Conservation (phyloP, 139 green algal genomes). For the Chlorokybus atmophyticus region DNA sequence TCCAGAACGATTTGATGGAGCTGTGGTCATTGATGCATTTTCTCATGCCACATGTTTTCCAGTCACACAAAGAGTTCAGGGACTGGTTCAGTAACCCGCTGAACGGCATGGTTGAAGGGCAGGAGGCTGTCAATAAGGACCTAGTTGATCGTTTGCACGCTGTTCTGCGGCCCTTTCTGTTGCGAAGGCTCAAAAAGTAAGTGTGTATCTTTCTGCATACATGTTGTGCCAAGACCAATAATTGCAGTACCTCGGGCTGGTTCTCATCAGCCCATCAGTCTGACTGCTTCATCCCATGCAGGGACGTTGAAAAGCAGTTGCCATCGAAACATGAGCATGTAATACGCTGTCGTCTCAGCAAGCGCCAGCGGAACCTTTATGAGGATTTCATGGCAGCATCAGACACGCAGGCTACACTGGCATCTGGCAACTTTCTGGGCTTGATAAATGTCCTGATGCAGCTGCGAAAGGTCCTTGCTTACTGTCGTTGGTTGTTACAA, state of each 20-base stretch:
- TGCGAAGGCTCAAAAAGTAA: constrained; percentile 67
- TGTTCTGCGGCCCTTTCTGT: constrained; percentile 88
- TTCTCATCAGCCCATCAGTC: too few relatives aligned
- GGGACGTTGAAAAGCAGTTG: constrained; percentile 89
- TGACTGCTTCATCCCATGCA: too few relatives aligned
- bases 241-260: too few relatives aligned
- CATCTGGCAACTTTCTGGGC: constrained; percentile 74
- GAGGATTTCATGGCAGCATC: constrained; percentile 87
- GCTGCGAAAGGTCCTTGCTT: constrained; percentile 89
- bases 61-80: constrained; percentile 64
- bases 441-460: constrained; percentile 98
- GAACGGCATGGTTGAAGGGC: constrained; percentile 72
- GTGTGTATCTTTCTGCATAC: too few relatives aligned
- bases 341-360: constrained; percentile 57
- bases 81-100: constrained; percentile 88
- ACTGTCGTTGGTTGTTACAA: too few relatives aligned
- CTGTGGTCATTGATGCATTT: constrained; percentile 97
- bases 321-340: constrained; percentile 92
- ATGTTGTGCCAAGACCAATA: too few relatives aligned
- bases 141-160: constrained; percentile 85
- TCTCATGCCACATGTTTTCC: constrained; percentile 79
- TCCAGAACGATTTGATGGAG: constrained; percentile 98
- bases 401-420: constrained; percentile 52
- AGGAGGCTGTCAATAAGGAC: constrained; percentile 51
- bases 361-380: constrained; percentile 54